These are phyloP conservation scores for Stygiomarasmius scandens DNA, from an alignment of 1,284 basidiomycete genomes.

Conservation along the genomic window DNA sequence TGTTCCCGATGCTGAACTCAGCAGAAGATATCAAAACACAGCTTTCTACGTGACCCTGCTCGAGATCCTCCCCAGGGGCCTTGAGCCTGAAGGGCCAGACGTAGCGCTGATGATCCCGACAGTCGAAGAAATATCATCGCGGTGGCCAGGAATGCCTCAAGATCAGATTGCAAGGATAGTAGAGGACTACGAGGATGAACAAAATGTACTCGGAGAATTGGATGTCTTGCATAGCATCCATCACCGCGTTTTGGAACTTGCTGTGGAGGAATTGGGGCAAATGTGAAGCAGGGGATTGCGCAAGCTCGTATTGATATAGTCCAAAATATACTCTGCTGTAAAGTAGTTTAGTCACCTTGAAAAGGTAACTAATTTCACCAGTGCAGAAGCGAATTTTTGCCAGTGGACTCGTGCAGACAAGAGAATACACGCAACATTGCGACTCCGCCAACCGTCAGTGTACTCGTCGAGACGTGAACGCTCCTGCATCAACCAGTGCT, in stretches of 20 bases:
- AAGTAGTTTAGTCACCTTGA: slow-evolving; percentile 4
- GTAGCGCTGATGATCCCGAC: slow-evolving; percentile 58
- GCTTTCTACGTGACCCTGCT: slow-evolving; percentile 69
- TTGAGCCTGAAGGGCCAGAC: slow-evolving; percentile 49
- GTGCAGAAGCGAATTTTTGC: slow-evolving; percentile 39
- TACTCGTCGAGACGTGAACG: slow-evolving; percentile 56
- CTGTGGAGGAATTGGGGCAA: slow-evolving; percentile 24
- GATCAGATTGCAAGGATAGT: slow-evolving; percentile 62
- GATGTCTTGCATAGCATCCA: slow-evolving; percentile 58
- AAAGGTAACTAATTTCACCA: slow-evolving; percentile 21
- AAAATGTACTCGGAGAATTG: slow-evolving; percentile 54
- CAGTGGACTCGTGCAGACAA: slow-evolving; percentile 56
- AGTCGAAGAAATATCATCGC: slow-evolving; percentile 58
- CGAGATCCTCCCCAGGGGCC: slow-evolving; percentile 45
- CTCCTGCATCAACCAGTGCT: slow-evolving; percentile 72
- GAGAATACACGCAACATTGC: slow-evolving; percentile 56
- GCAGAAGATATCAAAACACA: slow-evolving; percentile 63
- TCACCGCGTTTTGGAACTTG: slow-evolving; percentile 62
- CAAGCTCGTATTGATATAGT: too few species aligned
- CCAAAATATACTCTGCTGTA: neutral
- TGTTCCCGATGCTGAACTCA: slow-evolving; percentile 72
- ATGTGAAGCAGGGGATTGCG: slow-evolving; percentile 1
- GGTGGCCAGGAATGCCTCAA: slow-evolving; percentile 69
- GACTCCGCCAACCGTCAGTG: slow-evolving; percentile 61
- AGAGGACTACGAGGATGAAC: slow-evolving; percentile 63